phyloP scores from a whole-genome alignment of 768 basidiomycete species.

The Collybiopsis confluens region DNA sequence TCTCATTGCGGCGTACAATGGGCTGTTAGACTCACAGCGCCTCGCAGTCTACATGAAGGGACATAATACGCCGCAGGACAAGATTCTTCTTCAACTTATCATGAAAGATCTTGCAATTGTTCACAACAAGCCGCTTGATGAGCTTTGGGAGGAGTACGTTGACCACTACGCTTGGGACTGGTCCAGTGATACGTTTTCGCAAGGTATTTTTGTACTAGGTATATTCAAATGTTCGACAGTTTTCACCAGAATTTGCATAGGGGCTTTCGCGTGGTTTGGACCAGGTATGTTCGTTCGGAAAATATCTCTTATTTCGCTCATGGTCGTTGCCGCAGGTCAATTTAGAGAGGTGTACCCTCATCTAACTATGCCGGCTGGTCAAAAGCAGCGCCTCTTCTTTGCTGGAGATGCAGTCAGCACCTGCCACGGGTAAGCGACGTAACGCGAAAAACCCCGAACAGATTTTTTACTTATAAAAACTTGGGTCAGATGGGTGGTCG shows the following conservation, averaged over 20 bases:
- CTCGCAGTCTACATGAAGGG: conserved; percentile 22
- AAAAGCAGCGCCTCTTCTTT: conserved; percentile 24
- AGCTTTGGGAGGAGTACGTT: conserved; percentile 14
- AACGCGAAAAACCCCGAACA: no score
- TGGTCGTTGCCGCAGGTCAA: no score
- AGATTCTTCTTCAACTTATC: conserved; percentile 22
- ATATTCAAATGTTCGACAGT: not conserved
- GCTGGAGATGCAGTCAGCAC: conserved; percentile 28
- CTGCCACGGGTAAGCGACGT: no score
- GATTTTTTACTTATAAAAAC: no score
- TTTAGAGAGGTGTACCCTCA: conserved; percentile 22
- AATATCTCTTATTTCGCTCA: no score
- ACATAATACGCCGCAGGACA: conserved; percentile 16
- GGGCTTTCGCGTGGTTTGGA: not conserved
- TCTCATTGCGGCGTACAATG: conserved; percentile 21
- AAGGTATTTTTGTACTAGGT: conserved; percentile 4
- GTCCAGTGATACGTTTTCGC: conserved; percentile 17
- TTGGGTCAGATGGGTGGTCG: not conserved
- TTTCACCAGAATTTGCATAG: not conserved
- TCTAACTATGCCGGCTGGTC: conserved; percentile 16
- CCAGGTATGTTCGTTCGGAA: conserved; percentile 20
- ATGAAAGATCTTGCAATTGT: conserved; percentile 24
- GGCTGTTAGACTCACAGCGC: conserved; percentile 26
- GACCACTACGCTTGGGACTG: conserved; percentile 22
- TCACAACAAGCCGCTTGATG: conserved; percentile 17